Conservation (phyloP, 1,139 yeast genomes). For the Debaryomyces robertsiae region DNA sequence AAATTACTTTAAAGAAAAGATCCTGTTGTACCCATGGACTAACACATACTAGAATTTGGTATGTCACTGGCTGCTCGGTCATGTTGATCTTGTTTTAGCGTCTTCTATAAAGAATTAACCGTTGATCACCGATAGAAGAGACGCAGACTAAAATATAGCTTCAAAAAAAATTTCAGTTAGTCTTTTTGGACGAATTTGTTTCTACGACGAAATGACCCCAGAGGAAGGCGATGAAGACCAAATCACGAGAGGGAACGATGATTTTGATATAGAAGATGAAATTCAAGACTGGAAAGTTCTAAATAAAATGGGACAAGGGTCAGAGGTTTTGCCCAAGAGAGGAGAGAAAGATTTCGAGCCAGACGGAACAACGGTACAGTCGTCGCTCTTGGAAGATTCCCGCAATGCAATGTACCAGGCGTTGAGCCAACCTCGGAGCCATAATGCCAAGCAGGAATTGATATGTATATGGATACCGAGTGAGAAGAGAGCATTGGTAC, state of each 20-base stretch:
- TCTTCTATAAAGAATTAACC: too few relatives aligned
- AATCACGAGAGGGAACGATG: slow-evolving; percentile 12
- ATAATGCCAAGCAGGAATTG: slow-evolving; percentile 51
- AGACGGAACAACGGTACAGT: slow-evolving; percentile 70
- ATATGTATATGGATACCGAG: slow-evolving; percentile 51
- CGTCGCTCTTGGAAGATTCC: slow-evolving; percentile 52
- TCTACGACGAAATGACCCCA: background rate
- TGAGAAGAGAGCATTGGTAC: slow-evolving; percentile 46
- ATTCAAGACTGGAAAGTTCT: slow-evolving; percentile 69
- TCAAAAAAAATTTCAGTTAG: slow-evolving; percentile 1
- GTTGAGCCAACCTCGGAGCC: slow-evolving; percentile 59
- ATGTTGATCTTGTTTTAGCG: slow-evolving; percentile 6
- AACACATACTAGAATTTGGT: slow-evolving; percentile 20
- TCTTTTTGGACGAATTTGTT: background rate
- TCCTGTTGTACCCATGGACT: background rate
- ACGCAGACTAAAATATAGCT: slow-evolving; percentile 2
- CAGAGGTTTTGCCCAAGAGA: slow-evolving; percentile 52
- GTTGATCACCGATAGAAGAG: background rate
- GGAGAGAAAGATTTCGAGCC: slow-evolving; percentile 92
- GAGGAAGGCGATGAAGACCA: slow-evolving; percentile 8
- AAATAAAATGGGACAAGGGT: slow-evolving; percentile 24
- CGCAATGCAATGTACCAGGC: slow-evolving; percentile 76
- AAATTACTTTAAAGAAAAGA: background rate
- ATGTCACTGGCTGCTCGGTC: slow-evolving; percentile 20
- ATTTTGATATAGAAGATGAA: slow-evolving; percentile 56